These are phyloP conservation scores for Phytophthora uliginosa DNA, from an alignment of 352 stramenopile genomes.

Conservation along the genomic window DNA sequence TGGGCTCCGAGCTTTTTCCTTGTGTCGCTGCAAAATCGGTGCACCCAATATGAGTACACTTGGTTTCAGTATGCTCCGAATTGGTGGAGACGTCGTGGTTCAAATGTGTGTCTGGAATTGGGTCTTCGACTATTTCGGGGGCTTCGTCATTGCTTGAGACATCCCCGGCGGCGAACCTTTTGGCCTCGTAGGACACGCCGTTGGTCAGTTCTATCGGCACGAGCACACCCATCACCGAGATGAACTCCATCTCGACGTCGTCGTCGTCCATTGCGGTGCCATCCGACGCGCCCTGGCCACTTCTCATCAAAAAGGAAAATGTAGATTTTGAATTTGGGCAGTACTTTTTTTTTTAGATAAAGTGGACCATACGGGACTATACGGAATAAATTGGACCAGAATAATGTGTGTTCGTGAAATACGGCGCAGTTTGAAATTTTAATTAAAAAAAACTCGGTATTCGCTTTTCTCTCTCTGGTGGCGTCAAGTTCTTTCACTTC, in stretches of 20 bases:
- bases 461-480: too few relatives aligned
- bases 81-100: background rate
- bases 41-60: background rate
- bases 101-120: background rate
- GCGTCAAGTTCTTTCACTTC: too few relatives aligned
- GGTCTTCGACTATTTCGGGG: background rate
- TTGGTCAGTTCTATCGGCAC: constrained; percentile 27
- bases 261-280: constrained; percentile 2
- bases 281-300: constrained; percentile 1
- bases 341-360: background rate
- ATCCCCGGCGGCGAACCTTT: background rate
- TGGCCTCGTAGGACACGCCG: constrained; percentile 12
- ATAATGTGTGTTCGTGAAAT: too few relatives aligned
- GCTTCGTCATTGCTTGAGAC: background rate
- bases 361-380: background rate
- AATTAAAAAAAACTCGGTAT: too few relatives aligned
- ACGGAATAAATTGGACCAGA: background rate
- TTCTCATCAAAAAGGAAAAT: background rate
- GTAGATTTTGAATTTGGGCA: background rate
- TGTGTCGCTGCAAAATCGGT: background rate
- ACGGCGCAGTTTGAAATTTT: too few relatives aligned
- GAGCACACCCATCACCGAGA: constrained; percentile 23
- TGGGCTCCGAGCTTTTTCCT: background rate
- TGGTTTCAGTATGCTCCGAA: constrained; percentile 3
- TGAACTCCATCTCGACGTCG: constrained; percentile 24